Evolutionary conservation across 352 stramenopile species (phyloP), one percentile per base, ranked within the genome.

Genomic region (Blastocystis sp.): DNA sequence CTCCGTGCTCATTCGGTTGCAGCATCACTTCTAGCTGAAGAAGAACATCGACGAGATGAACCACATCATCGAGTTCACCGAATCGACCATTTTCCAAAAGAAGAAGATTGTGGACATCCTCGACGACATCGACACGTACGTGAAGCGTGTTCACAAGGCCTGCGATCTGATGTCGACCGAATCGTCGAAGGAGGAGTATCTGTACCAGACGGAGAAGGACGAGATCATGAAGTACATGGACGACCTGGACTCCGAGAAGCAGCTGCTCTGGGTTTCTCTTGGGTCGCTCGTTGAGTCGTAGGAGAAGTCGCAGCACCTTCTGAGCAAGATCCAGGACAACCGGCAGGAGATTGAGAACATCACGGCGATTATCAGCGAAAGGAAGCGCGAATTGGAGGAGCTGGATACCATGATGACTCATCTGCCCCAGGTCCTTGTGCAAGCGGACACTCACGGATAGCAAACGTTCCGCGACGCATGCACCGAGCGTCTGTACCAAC

Each of bases 311-410:
- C 74, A 85, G 33, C 24, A 29, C 12, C 29, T 85, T 10, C 16
- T 85, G 1, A 31, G 16, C 2, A 61, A 85, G 26, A 37, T 85
- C 10, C 45, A 85, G 26, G 60, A 66, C 26, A 85, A 59, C 45
- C 74, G 60, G 33, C 74, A 63, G 13, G 74, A 85, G 50, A 85
- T 85, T 55, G 74, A 85, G 45, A 39, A 29, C 35, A 85, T 85
- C 33, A 85, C 74, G 2, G 51, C 55, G 19, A 50, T 85, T 29
- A 45, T 85, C 41, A 59, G 74, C 33, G 74, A 85, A 19, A 37
- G 26, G 31, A 85, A 85, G 55, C 74, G 29, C 12, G 74, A 85
- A 41, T 55, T 70, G 29, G 74, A 85, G 37, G 74, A 85, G 61
- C 29, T 85, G 50, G 60, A 66, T 9, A 41, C 24, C n/a, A 85